Evolutionary conservation across 148 eudicot species (phyloP), one percentile per base, ranked within the genome.

Genomic region (Polygonum aviculare): DNA sequence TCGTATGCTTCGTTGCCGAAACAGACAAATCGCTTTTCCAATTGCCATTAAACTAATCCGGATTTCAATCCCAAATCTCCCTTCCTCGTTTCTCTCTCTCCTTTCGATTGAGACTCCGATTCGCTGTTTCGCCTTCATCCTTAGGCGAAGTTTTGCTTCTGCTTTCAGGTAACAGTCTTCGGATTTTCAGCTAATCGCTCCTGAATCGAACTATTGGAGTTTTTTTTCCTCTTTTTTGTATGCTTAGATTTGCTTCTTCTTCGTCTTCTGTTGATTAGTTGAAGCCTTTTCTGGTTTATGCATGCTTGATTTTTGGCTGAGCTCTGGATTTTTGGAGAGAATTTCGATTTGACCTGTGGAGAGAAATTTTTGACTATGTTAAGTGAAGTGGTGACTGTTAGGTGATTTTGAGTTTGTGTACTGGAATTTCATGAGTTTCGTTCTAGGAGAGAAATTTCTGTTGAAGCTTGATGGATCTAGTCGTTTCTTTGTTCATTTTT

Each of bases 21-120:
- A 35, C 72, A 67, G 72, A 67, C 72, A 67, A 67, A 67, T 67
- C 72, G 44, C 72, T 67, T 36, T 35, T 67, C 44, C 41, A 36
- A 35, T 67, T 67, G 19, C 72, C 3, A 36, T 67, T 67, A 35
- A 67, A 67, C 72, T 67, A 67, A 67, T 67, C 72, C 45, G 16
- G 16, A 4, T 35, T 60, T 67, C 72, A 67, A 22, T 38, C 40
- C 72, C 44, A 67, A 67, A 67, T 67, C 44, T 67, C 40, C 63
- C 15, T 38, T 26, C 1, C 5, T 33, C 18, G 5, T 63, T 15
- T 4, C 72, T 36, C 45, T 67, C 5, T 38, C 36, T 26, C 31
- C 31, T 26, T 9, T 67, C 38, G 44, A 38, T 67, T 67, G 72
- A 67, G 44, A 38, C 40, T 36, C 18, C 16, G 72, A 67, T 65